Conservation (phyloP, 2,329 filamentous ascomycete species). For the Alternaria viburni region DNA sequence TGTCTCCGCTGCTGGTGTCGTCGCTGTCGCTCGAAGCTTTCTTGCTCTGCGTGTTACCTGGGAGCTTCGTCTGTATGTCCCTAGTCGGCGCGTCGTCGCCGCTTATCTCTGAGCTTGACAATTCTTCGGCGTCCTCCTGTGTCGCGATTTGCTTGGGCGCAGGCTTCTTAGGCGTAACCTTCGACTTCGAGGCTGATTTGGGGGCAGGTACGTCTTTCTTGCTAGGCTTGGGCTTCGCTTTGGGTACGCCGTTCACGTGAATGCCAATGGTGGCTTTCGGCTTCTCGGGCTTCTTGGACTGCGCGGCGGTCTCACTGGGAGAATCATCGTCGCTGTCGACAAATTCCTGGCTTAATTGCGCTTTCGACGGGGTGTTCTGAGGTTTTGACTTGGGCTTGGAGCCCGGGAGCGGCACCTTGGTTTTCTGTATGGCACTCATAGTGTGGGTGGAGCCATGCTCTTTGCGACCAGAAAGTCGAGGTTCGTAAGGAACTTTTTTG, state of each 20-base stretch:
- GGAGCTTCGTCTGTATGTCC: constrained; percentile 23
- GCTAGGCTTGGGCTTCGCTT: constrained; percentile 21
- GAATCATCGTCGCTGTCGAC: constrained; percentile 44
- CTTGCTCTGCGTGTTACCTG: constrained; percentile 20
- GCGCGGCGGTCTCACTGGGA: constrained; percentile 23
- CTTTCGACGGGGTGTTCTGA: constrained; percentile 25
- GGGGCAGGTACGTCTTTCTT: constrained; percentile 12
- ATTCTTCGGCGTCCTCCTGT: constrained; percentile 28
- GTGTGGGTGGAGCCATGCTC: constrained; percentile 18
- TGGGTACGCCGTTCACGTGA: constrained; percentile 36
- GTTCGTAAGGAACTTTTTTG: constrained; percentile 40
- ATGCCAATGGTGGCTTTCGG: constrained; percentile 38
- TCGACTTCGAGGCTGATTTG: constrained; percentile 19
- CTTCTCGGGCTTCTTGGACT: constrained; percentile 25
- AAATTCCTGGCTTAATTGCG: constrained; percentile 45
- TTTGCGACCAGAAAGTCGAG: constrained; percentile 18
- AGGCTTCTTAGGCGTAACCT: constrained; percentile 22
- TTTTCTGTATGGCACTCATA: constrained; percentile 46
- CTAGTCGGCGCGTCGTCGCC: constrained; percentile 26
- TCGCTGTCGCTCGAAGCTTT: constrained; percentile 18
- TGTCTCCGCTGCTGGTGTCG: constrained; percentile 30
- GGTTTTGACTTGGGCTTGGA: constrained; percentile 35
- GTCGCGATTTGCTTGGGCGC: constrained; percentile 30
- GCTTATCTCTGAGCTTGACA: constrained; percentile 34
- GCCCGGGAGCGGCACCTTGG: constrained; percentile 42